These are phyloP conservation scores for Cymbidium sinense DNA, from an alignment of 106 monocot species.

Conservation along the genomic window DNA sequence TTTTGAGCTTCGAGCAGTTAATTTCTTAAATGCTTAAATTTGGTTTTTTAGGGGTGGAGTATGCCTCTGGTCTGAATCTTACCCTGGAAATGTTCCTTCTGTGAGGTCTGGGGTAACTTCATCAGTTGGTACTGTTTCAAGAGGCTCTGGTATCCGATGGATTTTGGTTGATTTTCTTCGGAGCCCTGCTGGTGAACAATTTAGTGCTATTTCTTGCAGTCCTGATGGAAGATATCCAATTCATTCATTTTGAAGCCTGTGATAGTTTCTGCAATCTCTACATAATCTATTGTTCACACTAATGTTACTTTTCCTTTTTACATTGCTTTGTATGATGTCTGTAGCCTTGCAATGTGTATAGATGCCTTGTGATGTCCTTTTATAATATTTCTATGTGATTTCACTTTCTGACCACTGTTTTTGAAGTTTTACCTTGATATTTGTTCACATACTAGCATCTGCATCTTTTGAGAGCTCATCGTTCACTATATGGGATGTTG, in stretches of 20 bases:
- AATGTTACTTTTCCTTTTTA: background rate
- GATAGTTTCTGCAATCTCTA: background rate
- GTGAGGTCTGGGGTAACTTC: slow-evolving; percentile 56
- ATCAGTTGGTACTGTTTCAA: slow-evolving; percentile 44
- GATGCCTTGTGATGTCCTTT: background rate
- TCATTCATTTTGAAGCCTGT: background rate
- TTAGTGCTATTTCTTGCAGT: slow-evolving; percentile 71
- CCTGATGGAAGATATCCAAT: slow-evolving; percentile 96
- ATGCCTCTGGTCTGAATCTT: slow-evolving; percentile 96
- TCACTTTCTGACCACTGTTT: background rate
- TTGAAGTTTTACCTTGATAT: slow-evolving; percentile 38
- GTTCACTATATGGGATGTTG: slow-evolving; percentile 97
- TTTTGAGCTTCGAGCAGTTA: background rate
- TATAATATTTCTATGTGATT: background rate
- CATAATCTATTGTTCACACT: background rate
- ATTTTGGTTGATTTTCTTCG: slow-evolving; percentile 77
- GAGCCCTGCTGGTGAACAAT: slow-evolving; percentile 47
- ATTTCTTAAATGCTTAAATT: background rate
- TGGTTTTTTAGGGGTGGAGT: slow-evolving; percentile 64
- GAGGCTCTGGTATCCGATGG: slow-evolving; percentile 72
- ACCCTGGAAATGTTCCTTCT: slow-evolving; percentile 61
- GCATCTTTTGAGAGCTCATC: slow-evolving; percentile 71
- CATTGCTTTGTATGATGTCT: background rate
- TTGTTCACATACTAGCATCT: slow-evolving; percentile 73
- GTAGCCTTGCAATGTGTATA: background rate